Percentiles rank a stretch among this genome's conserved stretches.
phyloP scores from a whole-genome alignment of 257 asterid species.

The Henckelia pumila region DNA sequence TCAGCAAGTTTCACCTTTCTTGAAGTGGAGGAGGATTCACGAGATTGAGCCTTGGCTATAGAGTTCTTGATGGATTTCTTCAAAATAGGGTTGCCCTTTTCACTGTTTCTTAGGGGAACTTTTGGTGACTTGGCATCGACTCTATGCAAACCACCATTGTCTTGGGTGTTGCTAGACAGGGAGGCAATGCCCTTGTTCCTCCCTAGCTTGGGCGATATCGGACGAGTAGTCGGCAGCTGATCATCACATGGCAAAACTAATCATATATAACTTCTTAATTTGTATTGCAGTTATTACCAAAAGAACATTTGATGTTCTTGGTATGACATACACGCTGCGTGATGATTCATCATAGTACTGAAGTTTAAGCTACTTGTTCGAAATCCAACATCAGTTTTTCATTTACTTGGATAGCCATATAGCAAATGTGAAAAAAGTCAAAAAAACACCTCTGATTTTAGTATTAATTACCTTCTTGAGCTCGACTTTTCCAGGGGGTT shows the following conservation, averaged over 20 bases:
- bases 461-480: constrained; percentile 60
- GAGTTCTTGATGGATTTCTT: constrained; percentile 39
- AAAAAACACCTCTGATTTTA: not conserved
- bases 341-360: not conserved
- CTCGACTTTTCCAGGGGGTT: constrained; percentile 74
- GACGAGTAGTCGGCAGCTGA: constrained; percentile 57
- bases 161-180: constrained; percentile 31
- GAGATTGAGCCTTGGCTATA: constrained; percentile 35
- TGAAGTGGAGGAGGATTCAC: constrained; percentile 26
- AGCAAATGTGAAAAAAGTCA: too few species aligned
- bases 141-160: constrained; percentile 36
- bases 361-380: not conserved
- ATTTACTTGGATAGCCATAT: not conserved
- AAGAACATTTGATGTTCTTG: too few species aligned
- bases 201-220: constrained; percentile 84
- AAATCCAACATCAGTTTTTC: not conserved
- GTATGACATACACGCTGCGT: not conserved
- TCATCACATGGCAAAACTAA: constrained; percentile 7
- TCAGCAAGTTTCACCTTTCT: constrained; percentile 38
- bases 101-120: constrained; percentile 27
- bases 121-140: constrained; percentile 42
- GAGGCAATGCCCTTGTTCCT: constrained; percentile 44
- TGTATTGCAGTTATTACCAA: too few species aligned
- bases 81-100: constrained; percentile 26
- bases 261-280: not conserved